Conservation (phyloP, 2,329 filamentous ascomycete genomes). For the Stagonosporopsis tanaceti region DNA sequence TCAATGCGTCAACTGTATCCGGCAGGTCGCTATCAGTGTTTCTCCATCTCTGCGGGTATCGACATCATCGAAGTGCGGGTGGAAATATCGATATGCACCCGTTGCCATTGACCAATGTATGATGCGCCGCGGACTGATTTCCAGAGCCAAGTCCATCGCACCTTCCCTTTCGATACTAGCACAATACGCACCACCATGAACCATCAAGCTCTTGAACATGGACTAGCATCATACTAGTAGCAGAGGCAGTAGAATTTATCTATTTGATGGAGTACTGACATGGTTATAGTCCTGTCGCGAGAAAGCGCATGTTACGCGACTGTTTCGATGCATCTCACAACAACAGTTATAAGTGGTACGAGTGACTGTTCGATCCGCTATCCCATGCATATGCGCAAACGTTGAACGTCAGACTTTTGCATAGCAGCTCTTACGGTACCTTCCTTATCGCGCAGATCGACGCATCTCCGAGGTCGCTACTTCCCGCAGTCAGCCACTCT, state of each 20-base stretch:
- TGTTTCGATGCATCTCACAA: constrained; percentile 18
- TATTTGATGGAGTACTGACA: background rate
- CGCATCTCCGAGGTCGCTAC: constrained; percentile 15
- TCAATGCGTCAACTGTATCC: constrained; percentile 9
- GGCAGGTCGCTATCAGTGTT: constrained; percentile 23
- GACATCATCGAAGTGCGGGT: constrained; percentile 31
- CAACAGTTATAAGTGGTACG: constrained; percentile 6
- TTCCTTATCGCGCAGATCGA: constrained; percentile 31
- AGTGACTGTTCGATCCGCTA: constrained; percentile 5
- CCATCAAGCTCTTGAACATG: constrained; percentile 5
- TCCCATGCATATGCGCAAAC: constrained; percentile 10
- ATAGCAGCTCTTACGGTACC: constrained; percentile 1
- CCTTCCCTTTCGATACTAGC: constrained; percentile 30
- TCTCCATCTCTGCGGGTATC: constrained; percentile 12
- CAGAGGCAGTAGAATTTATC: background rate
- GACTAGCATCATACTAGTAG: constrained; percentile 7
- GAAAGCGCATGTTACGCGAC: background rate
- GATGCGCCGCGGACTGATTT: constrained; percentile 22
- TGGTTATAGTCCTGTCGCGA: background rate
- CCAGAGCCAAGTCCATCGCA: constrained; percentile 12
- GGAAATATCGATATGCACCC: constrained; percentile 27
- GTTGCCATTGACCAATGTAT: constrained; percentile 14
- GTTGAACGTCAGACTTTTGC: constrained; percentile 1
- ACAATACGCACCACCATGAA: constrained; percentile 14
- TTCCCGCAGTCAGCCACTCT: constrained; percentile 20